Conservation (phyloP, 768 basidiomycete species). For the Russula ochroleuca region DNA sequence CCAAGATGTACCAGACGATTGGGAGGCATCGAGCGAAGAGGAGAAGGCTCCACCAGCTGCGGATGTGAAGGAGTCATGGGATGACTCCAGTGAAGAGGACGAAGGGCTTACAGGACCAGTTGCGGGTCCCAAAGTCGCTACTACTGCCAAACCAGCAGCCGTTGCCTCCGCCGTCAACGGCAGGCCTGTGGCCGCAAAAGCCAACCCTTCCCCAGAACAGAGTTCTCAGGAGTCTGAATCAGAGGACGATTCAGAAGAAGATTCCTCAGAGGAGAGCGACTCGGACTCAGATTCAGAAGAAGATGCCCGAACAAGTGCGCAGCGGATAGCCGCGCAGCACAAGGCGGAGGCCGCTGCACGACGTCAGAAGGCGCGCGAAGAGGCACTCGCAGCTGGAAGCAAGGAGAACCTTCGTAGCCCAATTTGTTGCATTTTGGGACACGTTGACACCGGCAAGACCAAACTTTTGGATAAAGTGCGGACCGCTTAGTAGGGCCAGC, state of each 20-base stretch:
- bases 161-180: conserved; percentile 28
- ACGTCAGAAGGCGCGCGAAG: conserved; percentile 72
- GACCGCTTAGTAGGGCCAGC: neutral
- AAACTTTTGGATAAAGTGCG: conserved; percentile 92
- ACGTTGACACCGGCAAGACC: conserved; percentile 99
- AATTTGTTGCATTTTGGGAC: conserved; percentile 98
- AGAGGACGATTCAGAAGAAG: conserved; percentile 36
- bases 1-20: conserved; percentile 39
- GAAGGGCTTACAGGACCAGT: neutral
- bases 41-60: conserved; percentile 34
- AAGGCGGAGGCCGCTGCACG: conserved; percentile 86
- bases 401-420: conserved; percentile 92
- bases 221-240: conserved; percentile 42
- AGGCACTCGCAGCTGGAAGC: conserved; percentile 77
- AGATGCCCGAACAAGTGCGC: conserved; percentile 62
- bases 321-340: conserved; percentile 61
- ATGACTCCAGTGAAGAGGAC: conserved; percentile 45
- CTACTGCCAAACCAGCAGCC: conserved; percentile 18
- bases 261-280: conserved; percentile 37
- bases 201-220: conserved; percentile 22
- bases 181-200: conserved; percentile 28
- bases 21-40: conserved; percentile 69
- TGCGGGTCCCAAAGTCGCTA: conserved; percentile 1
- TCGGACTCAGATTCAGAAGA: conserved; percentile 49
- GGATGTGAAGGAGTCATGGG: conserved; percentile 38